Conservation (phyloP, 371 early-diverging fungal genomes). For the Apophysomyces elegans region DNA sequence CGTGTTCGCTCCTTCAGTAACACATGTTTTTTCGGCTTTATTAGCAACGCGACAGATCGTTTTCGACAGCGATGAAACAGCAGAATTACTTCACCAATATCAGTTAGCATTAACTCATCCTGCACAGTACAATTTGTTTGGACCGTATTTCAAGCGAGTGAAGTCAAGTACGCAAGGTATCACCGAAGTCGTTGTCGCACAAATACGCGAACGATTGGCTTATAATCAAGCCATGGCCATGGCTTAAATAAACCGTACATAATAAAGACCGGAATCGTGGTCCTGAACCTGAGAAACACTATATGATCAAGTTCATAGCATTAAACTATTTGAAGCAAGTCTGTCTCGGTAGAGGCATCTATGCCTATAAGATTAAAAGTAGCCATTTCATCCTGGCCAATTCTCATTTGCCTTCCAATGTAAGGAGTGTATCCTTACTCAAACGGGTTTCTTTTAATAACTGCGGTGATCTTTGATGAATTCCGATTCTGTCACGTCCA, state of each 20-base stretch:
- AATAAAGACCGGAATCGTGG: not conserved
- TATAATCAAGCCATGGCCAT: constrained; percentile 14
- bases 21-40: not conserved
- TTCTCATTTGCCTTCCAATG: too few species aligned
- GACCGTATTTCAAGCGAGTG: constrained; percentile 14
- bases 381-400: too few species aligned
- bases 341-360: too few species aligned
- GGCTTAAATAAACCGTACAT: not conserved
- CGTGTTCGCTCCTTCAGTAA: not conserved
- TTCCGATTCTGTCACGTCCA: too few species aligned
- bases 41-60: not conserved
- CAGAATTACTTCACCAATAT: constrained; percentile 18
- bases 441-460: too few species aligned
- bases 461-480: too few species aligned
- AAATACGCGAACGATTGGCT: constrained; percentile 14
- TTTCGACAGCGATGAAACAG: constrained; percentile 21
- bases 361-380: too few species aligned
- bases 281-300: not conserved
- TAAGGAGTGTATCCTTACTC: too few species aligned
- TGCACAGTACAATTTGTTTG: not conserved
- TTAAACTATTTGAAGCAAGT: too few species aligned
- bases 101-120: constrained; percentile 10
- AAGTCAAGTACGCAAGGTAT: not conserved
- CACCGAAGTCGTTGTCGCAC: constrained; percentile 10
- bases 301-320: too few species aligned